These are phyloP conservation scores for Penicillium desertorum DNA, from an alignment of 495 filamentous ascomycete genomes.

Conservation along the genomic window DNA sequence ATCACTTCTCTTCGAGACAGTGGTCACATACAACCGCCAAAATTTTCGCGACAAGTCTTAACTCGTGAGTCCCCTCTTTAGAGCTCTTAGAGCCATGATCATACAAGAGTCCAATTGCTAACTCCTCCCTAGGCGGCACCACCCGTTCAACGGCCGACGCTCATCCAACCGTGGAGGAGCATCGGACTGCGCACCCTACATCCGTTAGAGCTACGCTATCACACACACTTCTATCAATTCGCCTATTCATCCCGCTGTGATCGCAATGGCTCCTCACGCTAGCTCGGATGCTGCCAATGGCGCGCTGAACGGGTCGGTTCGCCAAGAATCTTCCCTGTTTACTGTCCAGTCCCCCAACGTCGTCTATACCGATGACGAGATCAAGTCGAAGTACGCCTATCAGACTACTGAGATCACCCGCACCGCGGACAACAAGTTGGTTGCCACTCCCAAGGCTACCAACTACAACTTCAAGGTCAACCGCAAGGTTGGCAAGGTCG, in stretches of 20 bases:
- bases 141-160: conserved; percentile 97
- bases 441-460: conserved; percentile 84
- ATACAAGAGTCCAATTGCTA: conserved; percentile 11
- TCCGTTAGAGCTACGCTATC: conserved; percentile 51
- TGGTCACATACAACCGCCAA: conserved; percentile 50
- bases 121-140: conserved; percentile 67
- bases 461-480: conserved; percentile 97
- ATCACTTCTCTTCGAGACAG: conserved; percentile 44
- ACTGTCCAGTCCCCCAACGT: conserved; percentile 91
- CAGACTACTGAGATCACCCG: conserved; percentile 81
- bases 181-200: conserved; percentile 71
- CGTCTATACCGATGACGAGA: conserved; percentile 80
- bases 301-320: conserved; percentile 69
- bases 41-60: conserved; percentile 53
- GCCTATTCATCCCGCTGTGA: conserved; percentile 32
- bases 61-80: conserved; percentile 40
- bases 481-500: conserved; percentile 87
- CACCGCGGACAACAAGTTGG: conserved; percentile 70
- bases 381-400: conserved; percentile 94
- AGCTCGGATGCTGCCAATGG: conserved; percentile 62
- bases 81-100: no score
- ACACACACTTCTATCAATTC: conserved; percentile 15
- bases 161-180: conserved; percentile 83
- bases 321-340: conserved; percentile 59
- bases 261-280: conserved; percentile 91